phyloP scores from a whole-genome alignment of 345 rosid genomes.

The Sisymbrium altissimum region DNA sequence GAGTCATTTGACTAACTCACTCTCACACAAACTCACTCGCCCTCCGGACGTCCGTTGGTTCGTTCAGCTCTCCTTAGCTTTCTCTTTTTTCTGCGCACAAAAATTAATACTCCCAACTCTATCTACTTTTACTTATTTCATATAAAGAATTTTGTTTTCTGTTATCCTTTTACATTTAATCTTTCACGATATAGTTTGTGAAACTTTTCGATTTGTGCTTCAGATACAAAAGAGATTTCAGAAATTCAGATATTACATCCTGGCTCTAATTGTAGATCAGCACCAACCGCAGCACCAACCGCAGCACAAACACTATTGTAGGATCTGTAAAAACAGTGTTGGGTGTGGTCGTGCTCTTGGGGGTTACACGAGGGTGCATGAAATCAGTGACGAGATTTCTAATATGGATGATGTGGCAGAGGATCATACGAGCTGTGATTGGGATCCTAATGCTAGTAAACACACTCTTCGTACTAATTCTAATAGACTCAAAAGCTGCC shows the following conservation, averaged over 20 bases:
- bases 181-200: neutral
- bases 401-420: slow-evolving; percentile 46
- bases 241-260: neutral
- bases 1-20: slow-evolving; percentile 19
- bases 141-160: neutral
- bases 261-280: slow-evolving; percentile 35
- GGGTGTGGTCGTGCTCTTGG: slow-evolving; percentile 56
- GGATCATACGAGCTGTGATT: slow-evolving; percentile 47
- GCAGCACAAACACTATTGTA: slow-evolving; percentile 46
- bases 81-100: slow-evolving; percentile 9
- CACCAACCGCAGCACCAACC: slow-evolving; percentile 32
- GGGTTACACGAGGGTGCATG: slow-evolving; percentile 72
- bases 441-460: slow-evolving; percentile 41
- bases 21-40: slow-evolving; percentile 21
- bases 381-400: slow-evolving; percentile 39
- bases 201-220: neutral
- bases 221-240: neutral
- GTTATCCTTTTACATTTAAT: neutral
- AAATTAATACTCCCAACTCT: slow-evolving; percentile 16
- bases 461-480: slow-evolving; percentile 65
- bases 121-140: neutral
- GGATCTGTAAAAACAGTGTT: slow-evolving; percentile 64
- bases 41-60: slow-evolving; percentile 24
- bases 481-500: slow-evolving; percentile 54
- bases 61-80: slow-evolving; percentile 3